Evolutionary conservation across 2,329 filamentous ascomycete species (phyloP).

Genomic region (Aaosphaeria pasadenensis): DNA sequence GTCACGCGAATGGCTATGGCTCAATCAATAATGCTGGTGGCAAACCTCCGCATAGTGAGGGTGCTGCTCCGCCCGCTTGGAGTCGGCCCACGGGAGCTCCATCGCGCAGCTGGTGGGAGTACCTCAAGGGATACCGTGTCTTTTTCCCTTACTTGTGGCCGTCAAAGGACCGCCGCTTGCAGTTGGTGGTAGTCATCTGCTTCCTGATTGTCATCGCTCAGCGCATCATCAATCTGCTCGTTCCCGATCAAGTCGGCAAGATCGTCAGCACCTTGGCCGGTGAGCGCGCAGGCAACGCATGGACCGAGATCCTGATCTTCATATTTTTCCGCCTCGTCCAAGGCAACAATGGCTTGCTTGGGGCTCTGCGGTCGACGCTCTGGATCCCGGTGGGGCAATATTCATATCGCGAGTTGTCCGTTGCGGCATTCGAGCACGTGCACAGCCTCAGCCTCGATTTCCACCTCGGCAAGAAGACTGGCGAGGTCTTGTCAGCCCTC

Average conservation of each 20-base stretch:
- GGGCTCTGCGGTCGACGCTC: constrained; percentile 74
- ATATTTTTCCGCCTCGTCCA: constrained; percentile 79
- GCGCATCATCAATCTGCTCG: constrained; percentile 79
- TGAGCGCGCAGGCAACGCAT: constrained; percentile 62
- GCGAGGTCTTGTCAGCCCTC: constrained; percentile 89
- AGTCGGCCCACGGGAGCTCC: constrained; percentile 85
- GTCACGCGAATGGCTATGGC: constrained; percentile 54
- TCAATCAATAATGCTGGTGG: constrained; percentile 42
- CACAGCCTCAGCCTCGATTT: constrained; percentile 94
- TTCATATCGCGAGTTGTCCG: constrained; percentile 90
- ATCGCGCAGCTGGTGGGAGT: constrained; percentile 93
- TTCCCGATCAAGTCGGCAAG: constrained; percentile 74
- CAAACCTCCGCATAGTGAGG: constrained; percentile 48
- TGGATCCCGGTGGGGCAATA: constrained; percentile 98
- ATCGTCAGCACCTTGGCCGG: constrained; percentile 74
- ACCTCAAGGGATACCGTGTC: constrained; percentile 83
- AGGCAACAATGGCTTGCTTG: constrained; percentile 82
- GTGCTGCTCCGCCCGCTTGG: constrained; percentile 69
- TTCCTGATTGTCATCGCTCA: constrained; percentile 77
- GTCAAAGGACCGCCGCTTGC: constrained; percentile 70
- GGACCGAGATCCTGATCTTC: constrained; percentile 71
- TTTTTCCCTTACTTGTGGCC: constrained; percentile 99
- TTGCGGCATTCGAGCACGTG: constrained; percentile 95
- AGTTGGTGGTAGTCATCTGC: constrained; percentile 77
- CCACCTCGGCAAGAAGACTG: constrained; percentile 92